These are phyloP conservation scores for Knoxdaviesia capensis DNA, from an alignment of 2,329 filamentous ascomycete species.

Conservation along the genomic window DNA sequence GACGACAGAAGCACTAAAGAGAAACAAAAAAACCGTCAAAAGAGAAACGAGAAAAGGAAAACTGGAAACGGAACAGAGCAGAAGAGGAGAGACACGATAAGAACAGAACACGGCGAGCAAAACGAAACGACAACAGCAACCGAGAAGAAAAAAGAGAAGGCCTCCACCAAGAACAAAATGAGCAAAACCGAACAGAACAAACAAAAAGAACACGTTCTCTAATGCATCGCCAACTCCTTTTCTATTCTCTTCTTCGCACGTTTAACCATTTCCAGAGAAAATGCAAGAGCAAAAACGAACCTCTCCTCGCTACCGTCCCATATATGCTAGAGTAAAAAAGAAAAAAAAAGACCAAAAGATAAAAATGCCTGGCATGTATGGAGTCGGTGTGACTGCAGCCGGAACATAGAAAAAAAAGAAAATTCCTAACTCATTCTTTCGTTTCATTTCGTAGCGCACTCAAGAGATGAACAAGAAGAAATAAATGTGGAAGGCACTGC, in stretches of 20 bases:
- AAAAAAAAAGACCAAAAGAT: conserved; percentile 5
- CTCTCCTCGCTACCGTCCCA: no score
- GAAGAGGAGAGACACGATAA: not conserved
- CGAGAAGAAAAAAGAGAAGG: conserved; percentile 2
- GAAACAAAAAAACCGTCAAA: not conserved
- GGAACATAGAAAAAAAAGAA: no score
- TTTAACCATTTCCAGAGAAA: conserved; percentile 8
- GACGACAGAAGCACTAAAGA: not conserved
- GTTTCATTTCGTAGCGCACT: no score
- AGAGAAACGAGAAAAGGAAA: not conserved
- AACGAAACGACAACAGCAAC: not conserved
- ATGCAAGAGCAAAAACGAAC: conserved; percentile 3
- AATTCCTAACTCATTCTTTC: no score
- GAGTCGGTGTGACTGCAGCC: no score
- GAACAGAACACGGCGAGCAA: not conserved
- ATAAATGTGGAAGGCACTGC: no score
- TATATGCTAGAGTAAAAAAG: not conserved
- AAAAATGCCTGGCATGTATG: conserved; percentile 2
- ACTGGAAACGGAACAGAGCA: not conserved
- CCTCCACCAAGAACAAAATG: not conserved
- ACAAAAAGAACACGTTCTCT: conserved; percentile 6
- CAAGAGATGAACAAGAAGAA: no score
- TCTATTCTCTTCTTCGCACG: conserved; percentile 3
- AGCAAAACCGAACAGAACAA: not conserved
- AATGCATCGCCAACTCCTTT: conserved; percentile 12